These are phyloP conservation scores for Tranzscheliella williamsii DNA, from an alignment of 1,284 basidiomycete genomes.

Conservation along the genomic window DNA sequence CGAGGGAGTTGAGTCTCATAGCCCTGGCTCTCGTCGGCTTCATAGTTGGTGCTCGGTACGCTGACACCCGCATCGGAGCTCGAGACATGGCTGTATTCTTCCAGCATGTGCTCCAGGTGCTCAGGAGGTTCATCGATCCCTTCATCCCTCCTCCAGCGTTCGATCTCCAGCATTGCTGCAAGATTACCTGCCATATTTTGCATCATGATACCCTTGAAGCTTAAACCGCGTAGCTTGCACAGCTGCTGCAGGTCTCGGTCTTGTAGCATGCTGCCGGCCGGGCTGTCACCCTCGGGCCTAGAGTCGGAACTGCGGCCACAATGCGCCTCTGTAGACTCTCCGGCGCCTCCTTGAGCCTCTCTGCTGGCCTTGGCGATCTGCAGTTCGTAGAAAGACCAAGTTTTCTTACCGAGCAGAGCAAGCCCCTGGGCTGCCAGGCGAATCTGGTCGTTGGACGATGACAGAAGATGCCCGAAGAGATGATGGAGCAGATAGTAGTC, in stretches of 20 bases:
- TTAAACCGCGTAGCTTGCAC: constrained; percentile 15
- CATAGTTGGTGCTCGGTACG: constrained; percentile 15
- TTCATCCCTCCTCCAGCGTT: constrained; percentile 23
- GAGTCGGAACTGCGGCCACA: constrained; percentile 1
- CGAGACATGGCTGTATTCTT: neutral
- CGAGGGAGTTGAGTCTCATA: constrained; percentile 13
- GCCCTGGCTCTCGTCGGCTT: constrained; percentile 33
- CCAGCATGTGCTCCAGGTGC: constrained; percentile 3
- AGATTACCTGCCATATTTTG: constrained; percentile 38
- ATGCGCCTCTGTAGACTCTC: constrained; percentile 20
- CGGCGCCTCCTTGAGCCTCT: constrained; percentile 8
- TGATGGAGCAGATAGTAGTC: constrained; percentile 39
- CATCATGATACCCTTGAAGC: constrained; percentile 34
- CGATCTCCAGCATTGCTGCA: constrained; percentile 35
- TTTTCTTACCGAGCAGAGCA: constrained; percentile 22
- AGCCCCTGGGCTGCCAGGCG: constrained; percentile 22
- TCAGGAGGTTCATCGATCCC: constrained; percentile 10
- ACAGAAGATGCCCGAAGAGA: constrained; percentile 29
- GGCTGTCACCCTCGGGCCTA: neutral
- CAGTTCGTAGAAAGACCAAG: constrained; percentile 30
- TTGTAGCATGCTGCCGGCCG: constrained; percentile 10
- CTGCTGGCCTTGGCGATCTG: constrained; percentile 17
- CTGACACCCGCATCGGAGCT: constrained; percentile 1
- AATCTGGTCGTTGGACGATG: constrained; percentile 7
- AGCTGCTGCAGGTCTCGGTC: constrained; percentile 11